Base-by-base conservation (phyloP, 331 rosid genomes). In the Cydonia oblonga region DNA sequence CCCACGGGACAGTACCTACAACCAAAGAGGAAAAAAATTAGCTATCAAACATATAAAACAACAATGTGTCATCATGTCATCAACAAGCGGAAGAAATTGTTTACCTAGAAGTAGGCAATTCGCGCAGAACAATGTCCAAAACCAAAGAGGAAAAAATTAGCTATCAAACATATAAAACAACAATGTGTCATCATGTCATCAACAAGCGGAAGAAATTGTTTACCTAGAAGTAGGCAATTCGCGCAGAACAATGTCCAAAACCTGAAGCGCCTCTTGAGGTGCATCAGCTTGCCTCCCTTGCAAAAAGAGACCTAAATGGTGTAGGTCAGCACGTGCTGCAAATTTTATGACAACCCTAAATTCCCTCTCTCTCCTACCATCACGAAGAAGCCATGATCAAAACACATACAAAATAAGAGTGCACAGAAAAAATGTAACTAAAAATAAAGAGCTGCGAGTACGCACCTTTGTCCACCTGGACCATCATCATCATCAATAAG, bases 261-360 rank as follows among this genome's bases (percentile, higher is more conserved):
- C 99, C 75, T 91, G 97, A 74, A 95, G 91, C 3, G 99, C 99
- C 80, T 91, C 96, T 71, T 95, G 99, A 13, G 99, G 99, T 2
- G 97, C 99, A 81, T 95, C 99, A 29, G 96, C 87, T 76, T 91
- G 91, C 68, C 87, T 88, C 58, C 99, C 99, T 73, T 90, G 90
- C 79, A 95, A 77, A 78, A 95, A 95, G 81, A 91, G 93, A 26
- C 93, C 97, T 52, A 95, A 67, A 80, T 91, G 99, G 79, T 95
- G 99, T 29, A 95, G 91, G 84, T 95, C 99, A 2, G 93, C 93
- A 0, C 93, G 87, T 38, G 99, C 93, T 77, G 99, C 99, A 2
- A 95, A 76, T 64, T 91, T 95, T 22, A 95, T 91, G 16, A 86
- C 99, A 26, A 95, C 97, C 81, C 71, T 88, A 38, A 95, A 91